Evolutionary conservation across 208 protist species (phyloP).

Genomic region (Wallacemonas sp.): DNA sequence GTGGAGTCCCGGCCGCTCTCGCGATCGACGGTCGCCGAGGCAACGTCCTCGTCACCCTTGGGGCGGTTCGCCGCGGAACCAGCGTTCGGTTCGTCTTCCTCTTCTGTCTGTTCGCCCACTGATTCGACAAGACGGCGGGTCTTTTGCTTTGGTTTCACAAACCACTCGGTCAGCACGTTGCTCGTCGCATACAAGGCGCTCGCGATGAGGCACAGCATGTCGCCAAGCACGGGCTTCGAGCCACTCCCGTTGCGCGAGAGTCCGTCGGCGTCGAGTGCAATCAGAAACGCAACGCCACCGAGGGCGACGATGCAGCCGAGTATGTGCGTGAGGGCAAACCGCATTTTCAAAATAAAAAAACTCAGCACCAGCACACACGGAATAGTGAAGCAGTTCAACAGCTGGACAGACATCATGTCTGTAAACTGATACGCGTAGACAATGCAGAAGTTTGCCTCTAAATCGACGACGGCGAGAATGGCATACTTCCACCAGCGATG

Average conservation of each 20-base stretch:
- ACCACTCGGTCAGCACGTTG: conserved; percentile 92
- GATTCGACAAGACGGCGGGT: not conserved
- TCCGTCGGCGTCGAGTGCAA: conserved; percentile 74
- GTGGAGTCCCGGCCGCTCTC: not conserved
- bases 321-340: conserved; percentile 83
- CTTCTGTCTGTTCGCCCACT: not conserved
- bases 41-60: not conserved
- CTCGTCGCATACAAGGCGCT: conserved; percentile 84
- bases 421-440: conserved; percentile 95
- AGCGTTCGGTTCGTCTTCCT: not conserved
- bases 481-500: conserved; percentile 83
- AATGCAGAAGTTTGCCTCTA: conserved; percentile 94
- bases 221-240: conserved; percentile 67
- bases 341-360: conserved; percentile 80
- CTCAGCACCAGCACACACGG: conserved; percentile 91
- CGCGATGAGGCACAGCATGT: conserved; percentile 82
- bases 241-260: conserved; percentile 40
- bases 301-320: conserved; percentile 79
- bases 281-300: conserved; percentile 76
- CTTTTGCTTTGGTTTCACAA: conserved; percentile 65
- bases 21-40: not conserved
- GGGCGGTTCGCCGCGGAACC: not conserved
- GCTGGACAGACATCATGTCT: conserved; percentile 89
- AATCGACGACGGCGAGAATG: conserved; percentile 87
- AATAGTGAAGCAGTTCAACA: conserved; percentile 93